These are phyloP conservation scores for Penicillium desertorum DNA, from an alignment of 495 filamentous ascomycete genomes.

Conservation along the genomic window DNA sequence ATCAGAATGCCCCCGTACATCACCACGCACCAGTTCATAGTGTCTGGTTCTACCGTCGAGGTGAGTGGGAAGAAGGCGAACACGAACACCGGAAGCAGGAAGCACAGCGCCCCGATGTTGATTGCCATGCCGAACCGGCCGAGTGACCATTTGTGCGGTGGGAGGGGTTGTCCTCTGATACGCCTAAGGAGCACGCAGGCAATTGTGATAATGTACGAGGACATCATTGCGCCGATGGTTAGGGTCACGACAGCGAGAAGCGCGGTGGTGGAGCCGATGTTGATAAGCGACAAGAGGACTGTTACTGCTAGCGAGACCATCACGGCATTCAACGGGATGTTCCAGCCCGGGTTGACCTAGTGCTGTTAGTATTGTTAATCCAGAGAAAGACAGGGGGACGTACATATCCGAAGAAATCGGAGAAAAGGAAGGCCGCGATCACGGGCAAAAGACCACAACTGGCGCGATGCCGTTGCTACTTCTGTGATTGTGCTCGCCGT, in stretches of 20 bases:
- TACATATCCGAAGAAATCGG: conserved; percentile 35
- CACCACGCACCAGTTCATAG: conserved; percentile 46
- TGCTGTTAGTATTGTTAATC: background rate
- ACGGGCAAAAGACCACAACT: conserved; percentile 47
- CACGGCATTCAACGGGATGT: conserved; percentile 52
- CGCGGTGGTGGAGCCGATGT: conserved; percentile 56
- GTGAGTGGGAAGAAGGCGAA: conserved; percentile 44
- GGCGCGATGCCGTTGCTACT: conserved; percentile 39
- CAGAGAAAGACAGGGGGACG: conserved; percentile 3
- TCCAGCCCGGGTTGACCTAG: conserved; percentile 29
- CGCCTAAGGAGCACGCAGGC: conserved; percentile 38
- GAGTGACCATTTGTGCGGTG: background rate
- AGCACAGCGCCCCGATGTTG: background rate
- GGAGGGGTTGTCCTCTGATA: conserved; percentile 13
- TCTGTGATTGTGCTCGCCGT: conserved; percentile 33
- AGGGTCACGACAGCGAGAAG: conserved; percentile 57
- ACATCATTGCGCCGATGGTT: conserved; percentile 39
- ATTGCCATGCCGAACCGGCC: background rate
- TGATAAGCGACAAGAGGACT: conserved; percentile 55
- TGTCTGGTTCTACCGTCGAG: conserved; percentile 24
- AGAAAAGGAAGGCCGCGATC: conserved; percentile 46
- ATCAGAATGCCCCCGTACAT: conserved; percentile 37
- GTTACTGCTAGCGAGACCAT: conserved; percentile 45
- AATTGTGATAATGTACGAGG: conserved; percentile 46
- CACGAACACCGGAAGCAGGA: conserved; percentile 25